Conservation (phyloP, 1,284 basidiomycete genomes). For the Ceratobasidium sp. region DNA sequence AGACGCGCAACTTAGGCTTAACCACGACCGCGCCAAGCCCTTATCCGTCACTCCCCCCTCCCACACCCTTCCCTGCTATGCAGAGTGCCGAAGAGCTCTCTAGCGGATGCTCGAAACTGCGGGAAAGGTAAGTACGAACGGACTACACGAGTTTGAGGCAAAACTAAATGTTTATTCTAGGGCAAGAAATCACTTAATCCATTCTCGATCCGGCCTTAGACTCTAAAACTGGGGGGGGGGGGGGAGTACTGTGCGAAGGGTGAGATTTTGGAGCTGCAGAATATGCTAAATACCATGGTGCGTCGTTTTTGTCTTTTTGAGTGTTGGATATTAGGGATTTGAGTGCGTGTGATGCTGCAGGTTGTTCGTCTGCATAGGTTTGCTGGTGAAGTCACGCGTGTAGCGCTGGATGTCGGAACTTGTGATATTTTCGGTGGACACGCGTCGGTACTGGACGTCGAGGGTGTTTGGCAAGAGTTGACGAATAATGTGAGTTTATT, state of each 20-base stretch:
- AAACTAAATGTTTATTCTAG: too few species aligned
- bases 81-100: too few species aligned
- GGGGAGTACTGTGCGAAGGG: constrained; percentile 79
- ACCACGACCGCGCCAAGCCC: too few species aligned
- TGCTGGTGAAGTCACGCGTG: constrained; percentile 96
- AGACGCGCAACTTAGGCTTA: too few species aligned
- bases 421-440: constrained; percentile 92
- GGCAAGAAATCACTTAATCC: too few species aligned
- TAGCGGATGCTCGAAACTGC: too few species aligned
- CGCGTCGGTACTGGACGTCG: constrained; percentile 92
- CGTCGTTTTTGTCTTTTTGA: constrained; percentile 35
- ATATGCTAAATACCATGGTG: constrained; percentile 98
- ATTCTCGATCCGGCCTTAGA: too few species aligned
- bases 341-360: constrained; percentile 49
- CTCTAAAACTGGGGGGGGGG: too few species aligned
- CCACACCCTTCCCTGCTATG: too few species aligned
- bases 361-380: constrained; percentile 87
- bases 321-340: neutral
- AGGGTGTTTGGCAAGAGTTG: constrained; percentile 94
- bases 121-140: too few species aligned
- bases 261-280: constrained; percentile 97
- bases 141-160: too few species aligned
- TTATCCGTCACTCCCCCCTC: too few species aligned
- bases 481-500: constrained; percentile 79
- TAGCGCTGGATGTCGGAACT: constrained; percentile 93